Evolutionary conservation across 1,139 yeast genomes (phyloP).

Genomic region (Chernovozyma sophiae-reginae): DNA sequence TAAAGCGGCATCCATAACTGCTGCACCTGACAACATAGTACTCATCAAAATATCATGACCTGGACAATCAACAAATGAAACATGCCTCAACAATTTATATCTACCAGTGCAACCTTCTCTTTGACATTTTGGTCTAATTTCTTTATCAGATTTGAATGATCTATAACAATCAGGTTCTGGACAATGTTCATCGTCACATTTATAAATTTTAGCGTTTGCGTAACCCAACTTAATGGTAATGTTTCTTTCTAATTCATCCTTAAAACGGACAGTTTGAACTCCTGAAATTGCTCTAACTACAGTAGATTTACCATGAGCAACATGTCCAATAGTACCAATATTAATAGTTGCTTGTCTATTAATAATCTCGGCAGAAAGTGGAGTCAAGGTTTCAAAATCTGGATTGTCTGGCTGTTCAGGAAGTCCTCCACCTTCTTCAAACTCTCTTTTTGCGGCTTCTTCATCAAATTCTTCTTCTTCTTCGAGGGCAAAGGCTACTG

Average conservation of each 20-base stretch:
- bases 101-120: slow-evolving; percentile 81
- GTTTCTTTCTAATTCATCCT: slow-evolving; percentile 97
- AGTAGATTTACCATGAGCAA: slow-evolving; percentile 98
- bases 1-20: slow-evolving; percentile 99
- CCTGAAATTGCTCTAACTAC: slow-evolving; percentile 99
- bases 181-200: slow-evolving; percentile 80
- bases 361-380: slow-evolving; percentile 90
- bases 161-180: slow-evolving; percentile 95
- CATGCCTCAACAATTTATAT: slow-evolving; percentile 89
- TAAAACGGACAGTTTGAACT: slow-evolving; percentile 97
- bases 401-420: slow-evolving; percentile 95
- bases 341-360: slow-evolving; percentile 99
- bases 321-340: slow-evolving; percentile 99
- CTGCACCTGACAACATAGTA: slow-evolving; percentile 99
- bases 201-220: slow-evolving; percentile 97
- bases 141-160: slow-evolving; percentile 92
- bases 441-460: slow-evolving; percentile 68
- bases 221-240: slow-evolving; percentile 98
- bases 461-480: slow-evolving; percentile 56
- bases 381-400: slow-evolving; percentile 73
- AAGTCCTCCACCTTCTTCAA: slow-evolving; percentile 96
- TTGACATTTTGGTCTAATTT: slow-evolving; percentile 88
- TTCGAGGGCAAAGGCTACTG: slow-evolving; percentile 79
- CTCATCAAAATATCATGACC: slow-evolving; percentile 99
- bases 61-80: slow-evolving; percentile 98